A percentile compares a stretch with the other conserved stretches of the same genome.
phyloP scores from a whole-genome alignment of 1,139 yeast species.

The Kurtzmaniella quercitrusa region DNA sequence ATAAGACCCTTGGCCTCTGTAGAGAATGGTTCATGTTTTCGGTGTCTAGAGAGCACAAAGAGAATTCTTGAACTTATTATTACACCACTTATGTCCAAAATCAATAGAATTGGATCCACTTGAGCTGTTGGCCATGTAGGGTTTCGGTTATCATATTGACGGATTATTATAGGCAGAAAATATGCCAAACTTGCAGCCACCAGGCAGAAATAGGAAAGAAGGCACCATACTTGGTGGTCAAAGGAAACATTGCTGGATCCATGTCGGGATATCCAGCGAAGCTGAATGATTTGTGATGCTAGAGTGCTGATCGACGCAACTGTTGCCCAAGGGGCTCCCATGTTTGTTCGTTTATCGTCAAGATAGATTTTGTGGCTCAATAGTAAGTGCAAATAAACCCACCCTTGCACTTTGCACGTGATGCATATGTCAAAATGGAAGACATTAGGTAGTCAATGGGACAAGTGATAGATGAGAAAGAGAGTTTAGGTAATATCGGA shows the following conservation, averaged over 20 bases:
- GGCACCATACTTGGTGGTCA: constrained; percentile 2
- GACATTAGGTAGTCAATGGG: background rate
- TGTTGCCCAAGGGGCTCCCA: background rate
- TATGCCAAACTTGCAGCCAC: background rate
- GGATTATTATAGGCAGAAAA: background rate
- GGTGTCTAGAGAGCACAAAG: background rate
- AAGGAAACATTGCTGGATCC: background rate
- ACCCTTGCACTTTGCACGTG: background rate
- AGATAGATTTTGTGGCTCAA: background rate
- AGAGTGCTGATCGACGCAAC: background rate
- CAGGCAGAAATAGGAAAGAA: background rate
- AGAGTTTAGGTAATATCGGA: too few relatives aligned
- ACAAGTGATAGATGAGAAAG: background rate
- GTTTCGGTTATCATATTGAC: background rate
- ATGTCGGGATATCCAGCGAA: background rate
- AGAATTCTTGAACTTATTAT: background rate
- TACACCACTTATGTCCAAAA: background rate
- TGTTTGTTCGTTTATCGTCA: background rate
- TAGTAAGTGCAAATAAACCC: background rate
- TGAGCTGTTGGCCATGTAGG: background rate
- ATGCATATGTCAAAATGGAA: background rate
- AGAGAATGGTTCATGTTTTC: background rate
- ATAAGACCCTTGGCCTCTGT: background rate
- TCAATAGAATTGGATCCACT: background rate
- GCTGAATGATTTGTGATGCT: background rate